Evolutionary conservation across 345 rosid genomes (phyloP).

Genomic region (Garcia nutans): DNA sequence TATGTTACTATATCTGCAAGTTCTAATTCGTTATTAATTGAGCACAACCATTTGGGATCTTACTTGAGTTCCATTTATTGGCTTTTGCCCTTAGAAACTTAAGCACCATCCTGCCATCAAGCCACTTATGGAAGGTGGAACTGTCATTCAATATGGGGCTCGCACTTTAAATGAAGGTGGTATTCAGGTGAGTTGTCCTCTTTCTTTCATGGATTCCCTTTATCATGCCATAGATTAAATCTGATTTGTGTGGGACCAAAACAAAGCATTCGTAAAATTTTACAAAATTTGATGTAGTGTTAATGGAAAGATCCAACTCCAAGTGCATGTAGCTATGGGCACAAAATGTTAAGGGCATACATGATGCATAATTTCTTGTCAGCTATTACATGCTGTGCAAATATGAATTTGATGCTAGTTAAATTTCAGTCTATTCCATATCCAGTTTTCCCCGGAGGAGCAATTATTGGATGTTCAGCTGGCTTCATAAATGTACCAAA

Average conservation of each 20-base stretch:
- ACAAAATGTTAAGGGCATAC: neutral
- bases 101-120: constrained; percentile 93
- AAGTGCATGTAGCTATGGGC: neutral
- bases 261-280: neutral
- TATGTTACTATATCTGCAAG: neutral
- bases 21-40: neutral
- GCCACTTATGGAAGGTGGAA: constrained; percentile 80
- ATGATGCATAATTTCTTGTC: neutral
- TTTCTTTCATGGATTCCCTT: neutral
- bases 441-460: constrained; percentile 99
- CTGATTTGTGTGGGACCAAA: neutral
- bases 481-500: constrained; percentile 96
- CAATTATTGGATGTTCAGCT: constrained; percentile 92
- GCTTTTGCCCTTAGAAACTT: constrained; percentile 53
- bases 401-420: constrained; percentile 71
- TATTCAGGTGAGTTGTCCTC: constrained; percentile 66
- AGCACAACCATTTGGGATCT: constrained; percentile 20
- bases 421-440: constrained; percentile 98
- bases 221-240: neutral
- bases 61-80: constrained; percentile 6
- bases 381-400: constrained; percentile 22
- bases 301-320: neutral
- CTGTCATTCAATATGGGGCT: constrained; percentile 89
- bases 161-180: constrained; percentile 98
- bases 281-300: neutral